Base-by-base conservation (phyloP, 805 yeast species). In the Brettanomyces nanus region DNA sequence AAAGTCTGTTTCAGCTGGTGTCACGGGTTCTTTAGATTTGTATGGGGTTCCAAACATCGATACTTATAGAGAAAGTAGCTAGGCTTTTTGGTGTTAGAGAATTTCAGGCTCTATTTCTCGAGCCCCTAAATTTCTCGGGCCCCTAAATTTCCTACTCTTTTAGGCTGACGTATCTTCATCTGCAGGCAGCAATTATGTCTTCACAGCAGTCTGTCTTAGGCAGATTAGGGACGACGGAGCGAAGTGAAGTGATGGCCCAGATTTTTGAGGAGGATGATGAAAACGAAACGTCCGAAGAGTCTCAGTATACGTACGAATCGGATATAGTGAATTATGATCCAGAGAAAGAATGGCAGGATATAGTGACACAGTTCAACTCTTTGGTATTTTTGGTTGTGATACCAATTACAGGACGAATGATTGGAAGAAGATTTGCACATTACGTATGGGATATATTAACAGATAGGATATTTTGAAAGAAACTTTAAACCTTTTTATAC, bases 341-440 rank as follows among this genome's bases (percentile, higher is more conserved):
- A 1, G 83, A 79, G 47, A 68, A 75, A 45, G 85, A 81, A 48
- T 81, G 87, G 87, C 83, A 80, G 37, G 83, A 77, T 47, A 76
- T 81, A 26, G 43, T 81, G 34, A 60, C 62, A 32, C 87, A 81
- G 54, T 52, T 82, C 39, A 66, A 66, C 28, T 71, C 72, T n/a
- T 65, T 80, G 26, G 56, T 79, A 25, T 73, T 71, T 39, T 67
- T 76, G 56, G 75, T 82, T 11, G 48, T 81, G 26, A 61, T 81
- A 37, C 92, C 92, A 2, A 51, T 80, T 41, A 48, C 78, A 15
- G 89, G 89, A 4, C 80, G 77, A 53, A 66, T 75, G 31, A 45
- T 81, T 33, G 92, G 92, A 3, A 67, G 89, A 45, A 56, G 77
- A 45, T 59, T 68, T 43, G 77, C 83, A 20, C 63, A 66, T 28